These are phyloP conservation scores for Sordariomycetes sp. DNA, from an alignment of 2,329 filamentous ascomycete species.

Conservation along the genomic window DNA sequence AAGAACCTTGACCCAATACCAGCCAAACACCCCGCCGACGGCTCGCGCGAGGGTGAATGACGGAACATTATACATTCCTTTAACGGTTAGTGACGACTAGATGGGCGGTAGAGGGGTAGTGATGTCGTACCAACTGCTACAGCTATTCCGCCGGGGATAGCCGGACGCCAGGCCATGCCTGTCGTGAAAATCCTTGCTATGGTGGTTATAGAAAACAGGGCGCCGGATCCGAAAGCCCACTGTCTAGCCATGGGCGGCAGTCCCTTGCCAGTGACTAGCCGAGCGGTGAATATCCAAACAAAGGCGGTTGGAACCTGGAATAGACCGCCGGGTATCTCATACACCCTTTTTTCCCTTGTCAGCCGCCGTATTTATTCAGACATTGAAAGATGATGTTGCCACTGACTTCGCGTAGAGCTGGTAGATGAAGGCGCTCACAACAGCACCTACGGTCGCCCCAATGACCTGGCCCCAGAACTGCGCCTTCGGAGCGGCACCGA, in stretches of 20 bases:
- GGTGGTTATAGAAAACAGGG: constrained; percentile 62
- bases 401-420: constrained; percentile 56
- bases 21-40: constrained; percentile 60
- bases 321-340: constrained; percentile 73
- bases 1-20: constrained; percentile 57
- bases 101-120: background rate
- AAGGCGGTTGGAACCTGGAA: constrained; percentile 93
- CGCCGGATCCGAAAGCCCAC: constrained; percentile 63
- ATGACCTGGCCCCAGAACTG: constrained; percentile 97
- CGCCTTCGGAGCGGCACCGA: constrained; percentile 83
- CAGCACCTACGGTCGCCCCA: constrained; percentile 71
- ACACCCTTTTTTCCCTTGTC: constrained; percentile 43
- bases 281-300: constrained; percentile 94
- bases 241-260: constrained; percentile 72
- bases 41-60: constrained; percentile 87
- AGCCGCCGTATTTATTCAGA: background rate
- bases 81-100: background rate
- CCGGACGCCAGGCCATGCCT: constrained; percentile 53
- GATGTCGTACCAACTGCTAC: constrained; percentile 64
- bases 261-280: constrained; percentile 82
- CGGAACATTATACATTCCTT: constrained; percentile 93
- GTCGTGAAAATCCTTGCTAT: constrained; percentile 48
- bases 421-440: constrained; percentile 80
- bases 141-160: constrained; percentile 84
- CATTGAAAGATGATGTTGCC: background rate